Conservation (phyloP, 306 rosid genomes). For the Boehmeria nivea region DNA sequence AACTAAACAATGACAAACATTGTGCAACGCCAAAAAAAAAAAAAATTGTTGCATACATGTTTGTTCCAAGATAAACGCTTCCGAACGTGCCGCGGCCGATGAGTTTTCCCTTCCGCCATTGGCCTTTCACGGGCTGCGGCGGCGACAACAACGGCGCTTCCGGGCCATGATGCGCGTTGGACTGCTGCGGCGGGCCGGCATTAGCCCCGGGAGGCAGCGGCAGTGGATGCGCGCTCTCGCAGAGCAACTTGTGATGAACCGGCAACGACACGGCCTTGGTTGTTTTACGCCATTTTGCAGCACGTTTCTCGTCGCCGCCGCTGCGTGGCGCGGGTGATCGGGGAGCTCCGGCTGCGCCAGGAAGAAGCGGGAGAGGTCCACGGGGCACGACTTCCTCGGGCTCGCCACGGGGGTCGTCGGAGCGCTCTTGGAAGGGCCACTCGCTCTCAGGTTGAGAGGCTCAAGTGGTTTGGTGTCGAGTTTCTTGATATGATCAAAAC, state of each 20-base stretch:
- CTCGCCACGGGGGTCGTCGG: constrained; percentile 80
- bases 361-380: constrained; percentile 30
- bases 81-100: constrained; percentile 96
- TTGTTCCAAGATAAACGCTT: constrained; percentile 74
- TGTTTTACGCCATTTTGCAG: constrained; percentile 16
- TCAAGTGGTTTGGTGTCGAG: constrained; percentile 33
- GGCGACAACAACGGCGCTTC: constrained; percentile 22
- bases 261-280: constrained; percentile 29
- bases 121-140: constrained; percentile 50
- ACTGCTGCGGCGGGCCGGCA: constrained; percentile 21
- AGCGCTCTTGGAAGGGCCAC: constrained; percentile 57
- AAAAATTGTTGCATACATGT: constrained; percentile 41
- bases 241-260: constrained; percentile 19
- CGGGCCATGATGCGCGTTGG: constrained; percentile 17
- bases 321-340: constrained; percentile 32
- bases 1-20: too few relatives aligned
- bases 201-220: constrained; percentile 77
- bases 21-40: too few relatives aligned
- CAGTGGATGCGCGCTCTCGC: constrained; percentile 57
- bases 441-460: constrained; percentile 27
- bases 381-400: constrained; percentile 55
- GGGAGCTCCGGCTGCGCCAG: constrained; percentile 29
- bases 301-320: constrained; percentile 31
- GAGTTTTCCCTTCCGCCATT: constrained; percentile 87
- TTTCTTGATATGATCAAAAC: too few relatives aligned